Base-by-base conservation (phyloP, 352 stramenopile species). In the Phytophthora pisi region DNA sequence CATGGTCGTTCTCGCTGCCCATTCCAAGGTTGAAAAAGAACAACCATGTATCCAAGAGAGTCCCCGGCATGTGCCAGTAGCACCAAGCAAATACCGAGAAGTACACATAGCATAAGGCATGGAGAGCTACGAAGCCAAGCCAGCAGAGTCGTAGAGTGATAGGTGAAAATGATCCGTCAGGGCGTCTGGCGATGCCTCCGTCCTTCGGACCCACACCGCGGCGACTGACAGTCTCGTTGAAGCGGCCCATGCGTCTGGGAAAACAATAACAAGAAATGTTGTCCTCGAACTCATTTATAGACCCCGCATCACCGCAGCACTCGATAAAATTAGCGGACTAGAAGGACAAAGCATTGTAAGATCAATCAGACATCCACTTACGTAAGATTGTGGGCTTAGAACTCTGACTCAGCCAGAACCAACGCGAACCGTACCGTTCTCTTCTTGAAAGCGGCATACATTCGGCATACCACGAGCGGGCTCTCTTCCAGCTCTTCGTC, bases 391-490 rank as follows among this genome's bases (percentile, higher is more conserved):
- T 59, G 11, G 10, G 6, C n/a, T 49, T 72, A 94, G 42, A 95
- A 95, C 55, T 95, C 88, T 4, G 88, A 90, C 54, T 93, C 85
- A 5, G 75, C 81, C 43, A 95, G 51, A 18, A 81, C 77, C 26
- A 92, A 57, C 10, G 88, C 85, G 51, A 93, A 95, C 4, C 88
- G 81, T 24, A 95, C 85, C 16, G 83, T 93, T 40, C 88, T 79
- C 60, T 86, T 89, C 55, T 82, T 80, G 58, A 93, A 95, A 24
- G 73, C 74, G 10, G 85, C 88, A 63, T 93, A 95, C 80, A 95
- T 91, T 40, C 88, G 85, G 62, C 82, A 91, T 16, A 93, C 81
- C 15, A 91, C 82, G 30, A 92, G 63, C 0, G 83, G 88, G 38
- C 78, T 92, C 30, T 86, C 77, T 15, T 91, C 83, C 23, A 77